Conservation (phyloP, 2,329 filamentous ascomycete genomes). For the Talaromyces sp. region DNA sequence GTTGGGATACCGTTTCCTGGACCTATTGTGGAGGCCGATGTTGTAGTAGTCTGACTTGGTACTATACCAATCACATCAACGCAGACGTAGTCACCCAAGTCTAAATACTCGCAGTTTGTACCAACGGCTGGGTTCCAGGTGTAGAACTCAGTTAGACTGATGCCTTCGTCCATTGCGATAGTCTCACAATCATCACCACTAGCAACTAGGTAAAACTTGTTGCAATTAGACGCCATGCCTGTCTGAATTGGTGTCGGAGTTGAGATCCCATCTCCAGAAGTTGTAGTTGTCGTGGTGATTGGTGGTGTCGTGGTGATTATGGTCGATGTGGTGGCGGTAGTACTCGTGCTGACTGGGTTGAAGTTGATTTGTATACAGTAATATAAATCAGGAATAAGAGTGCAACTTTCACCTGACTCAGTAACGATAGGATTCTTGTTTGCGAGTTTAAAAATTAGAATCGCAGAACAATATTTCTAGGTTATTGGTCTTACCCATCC, state of each 20-base stretch:
- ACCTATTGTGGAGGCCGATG: no score
- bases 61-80: no score
- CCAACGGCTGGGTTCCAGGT: constrained; percentile 3
- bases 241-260: constrained; percentile 2
- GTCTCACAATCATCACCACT: constrained; percentile 9
- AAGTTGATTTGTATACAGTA: constrained; percentile 6
- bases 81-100: not conserved
- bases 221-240: not conserved
- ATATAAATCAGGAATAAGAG: not conserved
- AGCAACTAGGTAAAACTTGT: not conserved
- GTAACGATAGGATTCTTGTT: not conserved
- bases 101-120: not conserved
- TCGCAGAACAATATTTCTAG: not conserved
- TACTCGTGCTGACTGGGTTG: not conserved
- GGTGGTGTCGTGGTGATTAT: not conserved
- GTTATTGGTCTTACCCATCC: not conserved
- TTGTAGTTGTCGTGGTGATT: not conserved
- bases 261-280: not conserved
- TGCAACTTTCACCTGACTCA: not conserved
- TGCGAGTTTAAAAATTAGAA: not conserved
- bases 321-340: not conserved
- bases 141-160: constrained; percentile 5
- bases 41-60: no score
- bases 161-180: not conserved
- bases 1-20: not conserved